Evolutionary conservation across 306 rosid genomes (phyloP).

Genomic region (Lithocarpus polystachyus): DNA sequence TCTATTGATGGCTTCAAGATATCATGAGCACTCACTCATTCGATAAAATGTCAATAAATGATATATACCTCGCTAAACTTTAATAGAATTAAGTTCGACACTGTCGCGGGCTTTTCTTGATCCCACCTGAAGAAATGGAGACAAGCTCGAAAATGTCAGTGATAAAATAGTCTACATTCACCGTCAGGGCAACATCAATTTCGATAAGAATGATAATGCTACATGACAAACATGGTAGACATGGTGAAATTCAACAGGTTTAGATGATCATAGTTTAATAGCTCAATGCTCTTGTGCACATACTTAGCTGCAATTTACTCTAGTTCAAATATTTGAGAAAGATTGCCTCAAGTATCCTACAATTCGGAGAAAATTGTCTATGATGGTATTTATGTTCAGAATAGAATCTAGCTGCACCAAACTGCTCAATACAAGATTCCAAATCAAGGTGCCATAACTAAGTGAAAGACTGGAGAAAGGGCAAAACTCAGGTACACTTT

Average conservation of each 20-base stretch:
- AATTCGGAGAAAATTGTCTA: background rate
- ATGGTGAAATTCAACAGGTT: background rate
- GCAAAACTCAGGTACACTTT: too few relatives aligned
- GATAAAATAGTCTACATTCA: slow-evolving; percentile 8
- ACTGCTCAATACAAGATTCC: background rate
- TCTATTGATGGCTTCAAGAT: background rate
- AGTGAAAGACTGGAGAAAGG: background rate
- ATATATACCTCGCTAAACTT: slow-evolving; percentile 77
- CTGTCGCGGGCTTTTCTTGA: slow-evolving; percentile 61
- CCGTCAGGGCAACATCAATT: background rate
- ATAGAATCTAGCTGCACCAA: background rate
- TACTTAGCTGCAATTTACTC: background rate
- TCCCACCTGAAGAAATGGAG: slow-evolving; percentile 66
- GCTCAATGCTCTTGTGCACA: background rate
- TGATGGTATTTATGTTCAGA: background rate
- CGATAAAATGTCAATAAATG: background rate
- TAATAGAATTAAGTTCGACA: slow-evolving; percentile 73
- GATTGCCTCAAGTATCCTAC: background rate
- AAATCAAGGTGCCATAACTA: background rate
- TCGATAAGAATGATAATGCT: background rate
- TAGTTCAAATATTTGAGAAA: background rate
- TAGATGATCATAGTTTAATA: background rate
- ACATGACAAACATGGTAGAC: background rate
- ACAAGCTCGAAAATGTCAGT: slow-evolving; percentile 7
- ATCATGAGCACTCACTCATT: background rate